Evolutionary conservation across 441 rosid species (phyloP), one percentile per base, ranked within the genome.

Genomic region (Theobroma grandiflorum): DNA sequence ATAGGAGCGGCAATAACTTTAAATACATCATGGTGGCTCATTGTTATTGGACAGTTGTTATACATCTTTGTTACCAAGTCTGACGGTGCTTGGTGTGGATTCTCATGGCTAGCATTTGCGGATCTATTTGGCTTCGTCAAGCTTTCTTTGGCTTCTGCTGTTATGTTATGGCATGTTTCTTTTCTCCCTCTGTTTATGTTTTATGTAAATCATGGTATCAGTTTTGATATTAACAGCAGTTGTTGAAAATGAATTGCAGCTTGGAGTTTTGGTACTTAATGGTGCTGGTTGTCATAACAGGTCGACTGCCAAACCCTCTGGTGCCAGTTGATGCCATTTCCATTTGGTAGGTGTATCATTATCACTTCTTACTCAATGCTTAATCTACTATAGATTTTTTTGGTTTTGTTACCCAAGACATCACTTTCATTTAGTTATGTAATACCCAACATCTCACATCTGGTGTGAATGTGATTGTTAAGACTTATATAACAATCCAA

Each of bases 251-350:
- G 64, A 0, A 59, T 16, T 89, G 82, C 87, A 95, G 98, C 90
- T 88, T 95, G 92, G 98, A 93, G 86, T 89, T 94, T 78, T 94
- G 98, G 98, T 95, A 91, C 89, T 76, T 93, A 84, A 94, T 89
- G 98, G 38, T 93, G 66, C 82, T 94, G 75, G 73, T 93, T 20
- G 93, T 93, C 75, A 84, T 95, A 38, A 85, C 93, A 0, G 98
- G 96, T 82, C 96, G 87, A 42, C 85, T 95, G 81, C 83, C 92
- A 4, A 83, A 94, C 70, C 96, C 97, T 57, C 79, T 94, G 71
- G 85, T 93, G 65, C 89, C 98, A 12, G 97, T 95, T 40, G 98
- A 94, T 78, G 98, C 99, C 84, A 86, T 94, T 68, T 94, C 99
- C 57, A 91, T 95, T 64, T 95, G 99, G 98, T 92, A 89, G 66